phyloP scores from a whole-genome alignment of 805 yeast species.

The Candida adriatica region DNA sequence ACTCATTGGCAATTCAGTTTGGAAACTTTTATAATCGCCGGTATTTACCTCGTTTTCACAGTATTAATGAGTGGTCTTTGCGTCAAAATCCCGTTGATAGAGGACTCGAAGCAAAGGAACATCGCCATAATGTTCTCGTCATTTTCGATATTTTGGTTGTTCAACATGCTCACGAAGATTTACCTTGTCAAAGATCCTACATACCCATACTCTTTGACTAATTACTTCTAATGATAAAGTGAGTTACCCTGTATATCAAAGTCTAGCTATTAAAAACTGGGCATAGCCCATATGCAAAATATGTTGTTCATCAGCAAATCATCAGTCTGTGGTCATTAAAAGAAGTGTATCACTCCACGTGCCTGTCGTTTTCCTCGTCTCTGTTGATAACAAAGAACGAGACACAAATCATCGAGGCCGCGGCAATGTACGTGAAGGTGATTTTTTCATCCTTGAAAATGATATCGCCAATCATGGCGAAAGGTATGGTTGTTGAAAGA shows the following conservation, averaged over 20 bases:
- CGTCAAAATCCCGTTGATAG: conserved; percentile 26
- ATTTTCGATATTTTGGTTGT: conserved; percentile 16
- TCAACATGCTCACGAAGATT: conserved; percentile 16
- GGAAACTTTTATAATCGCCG: conserved; percentile 50
- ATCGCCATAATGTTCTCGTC: conserved; percentile 6
- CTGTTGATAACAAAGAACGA: conserved; percentile 82
- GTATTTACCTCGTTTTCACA: conserved; percentile 43
- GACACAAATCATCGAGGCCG: conserved; percentile 72
- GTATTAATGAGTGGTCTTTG: conserved; percentile 34
- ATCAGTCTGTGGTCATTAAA: conserved; percentile 1
- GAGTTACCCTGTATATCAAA: no score
- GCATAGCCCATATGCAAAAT: no score
- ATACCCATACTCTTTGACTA: conserved; percentile 15
- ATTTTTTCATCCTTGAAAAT: conserved; percentile 58
- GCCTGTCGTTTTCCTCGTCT: conserved; percentile 60
- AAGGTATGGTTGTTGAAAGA: conserved; percentile 84
- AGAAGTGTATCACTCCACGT: no score
- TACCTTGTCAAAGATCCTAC: conserved; percentile 16
- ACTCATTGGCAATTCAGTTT: conserved; percentile 62
- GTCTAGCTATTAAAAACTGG: no score
- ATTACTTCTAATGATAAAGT: conserved; percentile 4
- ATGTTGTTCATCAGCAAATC: no score
- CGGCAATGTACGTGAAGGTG: conserved; percentile 59
- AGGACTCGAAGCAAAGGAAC: conserved; percentile 9
- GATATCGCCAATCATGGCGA: conserved; percentile 90